Evolutionary conservation across 2,329 filamentous ascomycete species (phyloP).

Genomic region (Ascochyta koolunga): DNA sequence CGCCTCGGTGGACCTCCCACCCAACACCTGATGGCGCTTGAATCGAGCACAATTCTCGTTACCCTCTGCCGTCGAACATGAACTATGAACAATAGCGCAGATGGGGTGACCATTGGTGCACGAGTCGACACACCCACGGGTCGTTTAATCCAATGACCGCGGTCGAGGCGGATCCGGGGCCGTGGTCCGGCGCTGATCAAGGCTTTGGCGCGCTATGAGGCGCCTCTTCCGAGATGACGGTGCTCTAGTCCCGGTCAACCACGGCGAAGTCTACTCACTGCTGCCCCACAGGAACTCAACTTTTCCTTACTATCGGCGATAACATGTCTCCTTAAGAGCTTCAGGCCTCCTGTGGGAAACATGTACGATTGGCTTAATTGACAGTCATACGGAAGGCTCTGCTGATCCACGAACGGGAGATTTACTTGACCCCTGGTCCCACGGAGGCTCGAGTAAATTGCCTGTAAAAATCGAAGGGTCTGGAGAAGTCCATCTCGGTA

Average conservation of each 20-base stretch:
- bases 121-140: not conserved
- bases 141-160: not conserved
- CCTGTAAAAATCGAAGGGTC: slow-evolving; percentile 7
- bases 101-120: not conserved
- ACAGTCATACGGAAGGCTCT: not conserved
- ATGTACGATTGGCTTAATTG: not conserved
- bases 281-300: not conserved
- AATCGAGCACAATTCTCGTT: not conserved
- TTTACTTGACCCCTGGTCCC: not conserved
- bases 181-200: not conserved
- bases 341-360: not conserved
- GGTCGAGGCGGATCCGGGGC: slow-evolving; percentile 5
- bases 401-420: not conserved
- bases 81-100: slow-evolving; percentile 2
- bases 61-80: not conserved
- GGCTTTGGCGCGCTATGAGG: not conserved
- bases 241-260: not conserved
- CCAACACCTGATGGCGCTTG: not conserved
- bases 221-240: not conserved
- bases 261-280: slow-evolving; percentile 1
- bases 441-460: slow-evolving; percentile 3
- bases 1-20: not conserved
- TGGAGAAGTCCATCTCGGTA: slow-evolving; percentile 7
- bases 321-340: not conserved
- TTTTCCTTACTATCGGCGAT: not conserved